Base-by-base conservation (phyloP, 352 stramenopile species). In the Plasmopara halstedii region DNA sequence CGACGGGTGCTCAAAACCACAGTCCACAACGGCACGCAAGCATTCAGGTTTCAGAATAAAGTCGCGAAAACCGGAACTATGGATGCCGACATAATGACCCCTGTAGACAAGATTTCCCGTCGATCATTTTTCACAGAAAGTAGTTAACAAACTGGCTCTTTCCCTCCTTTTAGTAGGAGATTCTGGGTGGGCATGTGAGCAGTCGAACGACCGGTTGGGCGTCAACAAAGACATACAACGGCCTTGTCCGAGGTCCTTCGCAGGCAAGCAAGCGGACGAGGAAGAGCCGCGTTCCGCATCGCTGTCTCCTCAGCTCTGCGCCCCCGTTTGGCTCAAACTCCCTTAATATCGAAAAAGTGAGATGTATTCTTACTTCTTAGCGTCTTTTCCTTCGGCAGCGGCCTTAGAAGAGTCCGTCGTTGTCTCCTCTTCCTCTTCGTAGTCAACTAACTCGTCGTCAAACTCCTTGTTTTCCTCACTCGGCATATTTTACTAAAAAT, bases 11-110 rank as follows among this genome's bases (percentile, higher is more conserved):
- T 99, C 97, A 50, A 99, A 99, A 62, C 97, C 97, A 73, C 96
- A 99, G 67, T 99, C 95, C 25, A 99, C 95, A 53, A 99, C 96
- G 22, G 97, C 95, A 54, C 95, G 88, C 42, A 99, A 80, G 40
- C 97, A 95, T 72, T 99, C 97, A 20, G 97, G 96, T 80, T 99
- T 99, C 32, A 99, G 71, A 62, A 99, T 95, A 56, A 99, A 99
- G 70, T 99, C 97, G 61, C 97, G 97, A 80, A 99, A 99, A 64
- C 95, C 95, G 22, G 94, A 98, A 43, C 87, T 96, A 70, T 99
- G 96, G 67, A 99, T 98, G 56, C 96, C 96, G 51, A 99, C 96
- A 71, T 99, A 99, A 73, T 99, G 95, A 41, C 96, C 97, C 84
- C 95, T 99, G 47, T 54, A 27, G 61, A 64, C 37, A 53, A 45